phyloP scores from a whole-genome alignment of 352 stramenopile species.

The Phytophthora sp. region DNA sequence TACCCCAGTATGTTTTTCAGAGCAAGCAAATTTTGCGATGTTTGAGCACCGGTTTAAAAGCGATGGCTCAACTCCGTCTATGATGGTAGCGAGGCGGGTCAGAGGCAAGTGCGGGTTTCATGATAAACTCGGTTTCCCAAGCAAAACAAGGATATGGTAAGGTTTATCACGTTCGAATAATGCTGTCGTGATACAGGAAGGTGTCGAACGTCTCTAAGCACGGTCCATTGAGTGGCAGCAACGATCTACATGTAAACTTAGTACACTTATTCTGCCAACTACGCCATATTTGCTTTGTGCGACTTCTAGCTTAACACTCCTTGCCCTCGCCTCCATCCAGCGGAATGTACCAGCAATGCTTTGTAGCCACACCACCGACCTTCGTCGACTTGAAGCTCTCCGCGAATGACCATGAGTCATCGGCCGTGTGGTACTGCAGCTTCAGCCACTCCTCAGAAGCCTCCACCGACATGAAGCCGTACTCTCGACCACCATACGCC shows the following conservation, averaged over 20 bases:
- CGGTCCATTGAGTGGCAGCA: not conserved
- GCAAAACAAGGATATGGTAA: too few species aligned
- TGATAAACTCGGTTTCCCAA: too few species aligned
- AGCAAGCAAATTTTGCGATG: too few species aligned
- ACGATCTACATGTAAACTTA: slow-evolving; percentile 5
- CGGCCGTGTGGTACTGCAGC: slow-evolving; percentile 73
- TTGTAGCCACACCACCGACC: slow-evolving; percentile 57
- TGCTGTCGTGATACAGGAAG: not conserved
- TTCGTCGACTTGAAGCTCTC: slow-evolving; percentile 57
- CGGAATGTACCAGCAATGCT: slow-evolving; percentile 85
- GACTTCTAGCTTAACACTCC: slow-evolving; percentile 32
- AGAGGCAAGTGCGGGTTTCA: too few species aligned
- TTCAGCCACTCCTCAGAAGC: slow-evolving; percentile 72
- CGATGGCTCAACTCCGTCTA: too few species aligned
- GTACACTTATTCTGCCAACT: slow-evolving; percentile 1
- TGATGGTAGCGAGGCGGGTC: too few species aligned
- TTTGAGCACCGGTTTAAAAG: too few species aligned
- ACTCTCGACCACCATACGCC: slow-evolving; percentile 68
- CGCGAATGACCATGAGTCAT: slow-evolving; percentile 65
- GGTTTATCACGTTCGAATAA: too few species aligned
- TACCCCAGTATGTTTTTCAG: too few species aligned
- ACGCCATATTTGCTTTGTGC: not conserved
- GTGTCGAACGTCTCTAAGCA: not conserved
- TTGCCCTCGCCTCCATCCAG: slow-evolving; percentile 43
- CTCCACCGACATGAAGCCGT: slow-evolving; percentile 74